These are phyloP conservation scores for Cadophora sp. DNA, from an alignment of 2,329 filamentous ascomycete species.

Conservation along the genomic window DNA sequence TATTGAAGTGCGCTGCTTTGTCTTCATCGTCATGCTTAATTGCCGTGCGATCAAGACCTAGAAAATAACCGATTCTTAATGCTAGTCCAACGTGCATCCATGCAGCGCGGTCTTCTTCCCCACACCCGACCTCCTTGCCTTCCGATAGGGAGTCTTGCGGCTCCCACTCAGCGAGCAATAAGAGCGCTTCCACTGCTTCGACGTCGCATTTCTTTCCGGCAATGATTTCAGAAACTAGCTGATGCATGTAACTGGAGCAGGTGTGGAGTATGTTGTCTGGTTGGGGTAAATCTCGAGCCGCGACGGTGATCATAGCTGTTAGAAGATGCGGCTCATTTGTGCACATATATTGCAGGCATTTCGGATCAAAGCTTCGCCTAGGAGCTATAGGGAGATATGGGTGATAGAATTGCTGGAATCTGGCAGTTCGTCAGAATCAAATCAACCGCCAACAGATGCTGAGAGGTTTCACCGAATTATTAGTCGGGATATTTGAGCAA, in stretches of 20 bases:
- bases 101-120: constrained; percentile 74
- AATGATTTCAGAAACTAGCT: constrained; percentile 68
- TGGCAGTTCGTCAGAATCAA: constrained; percentile 50
- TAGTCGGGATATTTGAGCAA: constrained; percentile 24
- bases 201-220: constrained; percentile 71
- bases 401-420: constrained; percentile 71
- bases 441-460: background rate
- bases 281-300: constrained; percentile 71
- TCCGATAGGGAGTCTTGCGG: constrained; percentile 35
- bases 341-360: constrained; percentile 60
- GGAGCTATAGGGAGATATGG: constrained; percentile 73
- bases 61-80: constrained; percentile 71
- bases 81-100: constrained; percentile 79
- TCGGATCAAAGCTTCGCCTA: constrained; percentile 62
- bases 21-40: constrained; percentile 65
- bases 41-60: constrained; percentile 72
- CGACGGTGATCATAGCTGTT: constrained; percentile 72
- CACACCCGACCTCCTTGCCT: constrained; percentile 66
- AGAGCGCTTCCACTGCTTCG: constrained; percentile 71
- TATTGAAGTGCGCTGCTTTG: constrained; percentile 63
- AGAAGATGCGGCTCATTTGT: constrained; percentile 68
- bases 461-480: constrained; percentile 17
- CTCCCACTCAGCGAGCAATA: constrained; percentile 73
- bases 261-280: constrained; percentile 63
- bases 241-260: constrained; percentile 72